Evolutionary conservation across 495 filamentous ascomycete species (phyloP), one percentile per base, ranked within the genome.

Genomic region (Oidiodendron maius): DNA sequence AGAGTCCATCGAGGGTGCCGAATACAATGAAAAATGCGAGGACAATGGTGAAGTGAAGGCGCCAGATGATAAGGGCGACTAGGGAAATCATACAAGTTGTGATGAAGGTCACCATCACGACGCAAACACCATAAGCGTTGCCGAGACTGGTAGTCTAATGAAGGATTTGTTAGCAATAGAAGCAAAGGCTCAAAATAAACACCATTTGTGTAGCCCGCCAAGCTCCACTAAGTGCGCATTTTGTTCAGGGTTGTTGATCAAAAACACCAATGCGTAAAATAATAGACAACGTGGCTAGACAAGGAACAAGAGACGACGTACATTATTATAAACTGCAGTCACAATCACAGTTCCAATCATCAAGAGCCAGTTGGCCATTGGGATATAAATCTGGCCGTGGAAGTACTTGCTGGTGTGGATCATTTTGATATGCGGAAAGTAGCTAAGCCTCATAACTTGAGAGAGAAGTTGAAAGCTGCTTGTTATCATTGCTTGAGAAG

Each of bases 401-500:
- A 83, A 86, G 10, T 62, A 70, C 16, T 64, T 72, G 5, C 76
- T 81, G 0, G 82, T 86, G 50, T 86, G 80, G 8, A 82, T 64
- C 0, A 86, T 64, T 50, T 83, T 82, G 51, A 86, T 78, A 45
- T 85, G 82, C 1, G 83, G 83, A 50, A 85, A 86, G 63, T 87
- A 87, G 1, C 76, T 81, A 15, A 84, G 60, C 50, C 84, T 83
- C 78, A 87, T 84, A 51, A 84, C 75, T 63, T 87, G 84, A 17
- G 80, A 75, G 30, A 85, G 66, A 21, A 88, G 72, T 72, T 53
- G 55, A 46, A 87, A 86, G 2, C 81, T 80, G n/a, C 76, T 76
- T 1, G 83, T 87, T 39, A 87, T 86, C 62, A 86, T 83, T 22
- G 83, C 84, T 40, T 87, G 83, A 12, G 77, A 82, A 15, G 84